Evolutionary conservation across 306 rosid species (phyloP), one percentile per base, ranked within the genome.

Genomic region (Corylus americana): DNA sequence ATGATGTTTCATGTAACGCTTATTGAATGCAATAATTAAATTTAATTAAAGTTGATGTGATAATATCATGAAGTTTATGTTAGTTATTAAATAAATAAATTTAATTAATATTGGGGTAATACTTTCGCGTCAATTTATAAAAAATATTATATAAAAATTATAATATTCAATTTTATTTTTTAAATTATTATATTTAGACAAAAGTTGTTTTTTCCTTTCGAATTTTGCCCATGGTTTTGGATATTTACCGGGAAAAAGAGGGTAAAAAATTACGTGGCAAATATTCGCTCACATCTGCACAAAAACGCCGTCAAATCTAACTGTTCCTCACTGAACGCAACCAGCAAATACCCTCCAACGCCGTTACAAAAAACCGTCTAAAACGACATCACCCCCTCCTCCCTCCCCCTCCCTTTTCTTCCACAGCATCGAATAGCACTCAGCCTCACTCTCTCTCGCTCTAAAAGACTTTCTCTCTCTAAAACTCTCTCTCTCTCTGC

Each of bases 331-430:
- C 31, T 22, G 9, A 14, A 9, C 35, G 7, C 27, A 13, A 22
- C 42, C 50, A 18, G 18, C 39, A 8, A 12, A 12, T 42, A 10
- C 45, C 10, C 48, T 45, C 66, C 77, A 59, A 77, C 90, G 83
- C 6, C 82, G 87, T 87, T 78, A 70, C 63, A 8, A 3, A 44
- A 18, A 45, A 58, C 86, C 78, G 80, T 67, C 83, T 61, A 71
- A 73, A 73, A 74, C 77, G 79, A 74, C 83, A 78, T 51, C 17
- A 55, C 16, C 66, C 27, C 27, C 17, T 50, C 16, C 66, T n/a
- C n/a, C 11, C 29, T 64, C 42, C 2, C 42, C 2, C 31, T 37
- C 50, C 37, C 79, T 44, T 58, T n/a, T 63, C 20, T 64, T 74
- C 62, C 11, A 20, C 82, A 57, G 70, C 78, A 59, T 47, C 63